Evolutionary conservation across 495 filamentous ascomycete genomes (phyloP).

Genomic region (Penicillium fimorum): DNA sequence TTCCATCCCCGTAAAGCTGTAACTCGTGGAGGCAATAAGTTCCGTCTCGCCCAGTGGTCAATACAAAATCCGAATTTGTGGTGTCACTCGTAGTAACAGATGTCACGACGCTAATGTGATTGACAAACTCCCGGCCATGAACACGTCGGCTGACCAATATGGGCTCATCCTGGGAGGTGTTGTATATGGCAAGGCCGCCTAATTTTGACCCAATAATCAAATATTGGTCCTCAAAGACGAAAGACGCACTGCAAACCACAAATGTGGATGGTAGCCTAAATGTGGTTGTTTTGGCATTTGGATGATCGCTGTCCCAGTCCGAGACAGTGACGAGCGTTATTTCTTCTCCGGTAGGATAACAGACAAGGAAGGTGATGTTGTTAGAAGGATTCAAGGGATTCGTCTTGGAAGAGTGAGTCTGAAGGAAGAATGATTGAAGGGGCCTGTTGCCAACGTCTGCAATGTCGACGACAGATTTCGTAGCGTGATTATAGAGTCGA

Average conservation of each 20-base stretch:
- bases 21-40: slow-evolving; percentile 58
- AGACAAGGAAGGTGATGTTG: slow-evolving; percentile 30
- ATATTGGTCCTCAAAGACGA: slow-evolving; percentile 38
- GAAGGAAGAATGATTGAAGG: slow-evolving; percentile 26
- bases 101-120: slow-evolving; percentile 50
- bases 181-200: slow-evolving; percentile 59
- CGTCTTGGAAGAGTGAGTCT: slow-evolving; percentile 10
- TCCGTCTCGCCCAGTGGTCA: slow-evolving; percentile 75
- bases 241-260: slow-evolving; percentile 36
- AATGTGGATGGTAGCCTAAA: slow-evolving; percentile 37
- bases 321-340: slow-evolving; percentile 34
- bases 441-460: slow-evolving; percentile 26
- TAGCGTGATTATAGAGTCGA: slow-evolving; percentile 37
- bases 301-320: slow-evolving; percentile 13
- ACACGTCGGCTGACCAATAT: slow-evolving; percentile 31
- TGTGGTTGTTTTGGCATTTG: slow-evolving; percentile 20
- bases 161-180: slow-evolving; percentile 24
- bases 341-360: slow-evolving; percentile 28
- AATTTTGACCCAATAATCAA: slow-evolving; percentile 69
- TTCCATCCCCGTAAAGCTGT: slow-evolving; percentile 3
- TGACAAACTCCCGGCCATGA: slow-evolving; percentile 68
- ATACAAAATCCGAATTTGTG: slow-evolving; percentile 29
- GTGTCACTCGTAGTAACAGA: slow-evolving; percentile 11
- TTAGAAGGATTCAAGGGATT: not conserved
- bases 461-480: slow-evolving; percentile 28